phyloP scores from a whole-genome alignment of 495 filamentous ascomycete species.

The Tetracladium marchalianum region DNA sequence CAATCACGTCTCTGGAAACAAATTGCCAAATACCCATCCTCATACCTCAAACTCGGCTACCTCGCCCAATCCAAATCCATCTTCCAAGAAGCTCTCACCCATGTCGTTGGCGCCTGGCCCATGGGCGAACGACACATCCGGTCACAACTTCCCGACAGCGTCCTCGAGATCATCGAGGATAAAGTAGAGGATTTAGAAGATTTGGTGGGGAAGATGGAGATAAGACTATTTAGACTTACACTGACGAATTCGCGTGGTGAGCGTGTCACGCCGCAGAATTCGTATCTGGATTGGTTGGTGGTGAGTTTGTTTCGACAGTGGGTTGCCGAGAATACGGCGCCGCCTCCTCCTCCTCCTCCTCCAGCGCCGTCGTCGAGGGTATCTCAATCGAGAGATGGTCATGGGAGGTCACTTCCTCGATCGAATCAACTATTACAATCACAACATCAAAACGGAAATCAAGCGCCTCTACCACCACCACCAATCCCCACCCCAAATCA shows the following conservation, averaged over 20 bases:
- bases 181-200: constrained; percentile 68
- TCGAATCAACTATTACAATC: constrained; percentile 5
- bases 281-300: constrained; percentile 80
- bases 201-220: constrained; percentile 44
- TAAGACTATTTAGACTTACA: constrained; percentile 67
- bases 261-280: constrained; percentile 63
- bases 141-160: constrained; percentile 55
- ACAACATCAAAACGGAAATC: constrained; percentile 9
- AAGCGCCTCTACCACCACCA: constrained; percentile 5
- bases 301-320: constrained; percentile 80
- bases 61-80: constrained; percentile 75
- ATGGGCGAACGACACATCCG: constrained; percentile 65
- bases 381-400: constrained; percentile 23
- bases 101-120: constrained; percentile 90
- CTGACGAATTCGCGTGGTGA: constrained; percentile 74
- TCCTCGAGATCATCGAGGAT: constrained; percentile 83
- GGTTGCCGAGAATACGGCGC: constrained; percentile 79
- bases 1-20: constrained; percentile 84
- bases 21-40: constrained; percentile 86
- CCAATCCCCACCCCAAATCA: constrained; percentile 13
- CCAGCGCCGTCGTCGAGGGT: constrained; percentile 31
- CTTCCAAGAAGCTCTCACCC: constrained; percentile 80
- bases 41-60: constrained; percentile 83
- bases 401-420: neutral
- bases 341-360: constrained; percentile 29